Evolutionary conservation across 495 filamentous ascomycete genomes (phyloP).

Genomic region (Achaetomiella virescens): DNA sequence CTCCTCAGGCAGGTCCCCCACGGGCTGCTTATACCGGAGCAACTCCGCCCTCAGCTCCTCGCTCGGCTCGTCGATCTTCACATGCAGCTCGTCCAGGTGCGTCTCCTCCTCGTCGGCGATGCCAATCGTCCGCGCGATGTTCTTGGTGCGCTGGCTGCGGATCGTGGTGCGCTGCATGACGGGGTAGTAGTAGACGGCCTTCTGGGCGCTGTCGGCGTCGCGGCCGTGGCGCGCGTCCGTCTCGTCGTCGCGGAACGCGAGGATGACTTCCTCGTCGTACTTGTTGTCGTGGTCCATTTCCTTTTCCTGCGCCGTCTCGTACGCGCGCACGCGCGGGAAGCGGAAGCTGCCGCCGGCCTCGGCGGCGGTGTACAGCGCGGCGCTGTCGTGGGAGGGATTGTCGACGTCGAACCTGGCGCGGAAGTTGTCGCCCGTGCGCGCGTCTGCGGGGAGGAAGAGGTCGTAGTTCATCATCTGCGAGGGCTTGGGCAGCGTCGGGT

Average conservation of each 20-base stretch:
- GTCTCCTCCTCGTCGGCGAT: conserved; percentile 37
- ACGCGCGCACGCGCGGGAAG: conserved; percentile 72
- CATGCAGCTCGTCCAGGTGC: conserved; percentile 40
- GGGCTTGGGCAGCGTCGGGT: conserved; percentile 57
- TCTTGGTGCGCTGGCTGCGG: conserved; percentile 50
- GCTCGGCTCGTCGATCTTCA: conserved; percentile 38
- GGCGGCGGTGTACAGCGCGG: conserved; percentile 57
- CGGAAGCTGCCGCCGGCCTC: conserved; percentile 52
- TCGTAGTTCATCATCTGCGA: conserved; percentile 69
- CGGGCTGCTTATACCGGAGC: conserved; percentile 36
- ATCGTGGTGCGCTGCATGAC: conserved; percentile 61
- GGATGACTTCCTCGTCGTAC: conserved; percentile 49
- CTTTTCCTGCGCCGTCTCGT: conserved; percentile 68
- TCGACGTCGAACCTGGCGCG: conserved; percentile 65
- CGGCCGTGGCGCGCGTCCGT: conserved; percentile 15
- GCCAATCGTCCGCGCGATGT: conserved; percentile 44
- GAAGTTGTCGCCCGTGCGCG: conserved; percentile 52
- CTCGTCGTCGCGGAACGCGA: conserved; percentile 44
- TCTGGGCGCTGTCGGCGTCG: conserved; percentile 35
- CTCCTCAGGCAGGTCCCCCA: conserved; percentile 28
- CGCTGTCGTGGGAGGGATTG: conserved; percentile 62
- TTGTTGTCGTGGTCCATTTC: conserved; percentile 61
- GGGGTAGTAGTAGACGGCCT: conserved; percentile 86
- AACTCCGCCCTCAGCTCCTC: conserved; percentile 36
- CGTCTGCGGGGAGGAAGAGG: conserved; percentile 63